A percentile compares a stretch with the other conserved stretches of the same genome.
Evolutionary conservation across 805 yeast species (phyloP).

Genomic region (Alloascoidea africana): DNA sequence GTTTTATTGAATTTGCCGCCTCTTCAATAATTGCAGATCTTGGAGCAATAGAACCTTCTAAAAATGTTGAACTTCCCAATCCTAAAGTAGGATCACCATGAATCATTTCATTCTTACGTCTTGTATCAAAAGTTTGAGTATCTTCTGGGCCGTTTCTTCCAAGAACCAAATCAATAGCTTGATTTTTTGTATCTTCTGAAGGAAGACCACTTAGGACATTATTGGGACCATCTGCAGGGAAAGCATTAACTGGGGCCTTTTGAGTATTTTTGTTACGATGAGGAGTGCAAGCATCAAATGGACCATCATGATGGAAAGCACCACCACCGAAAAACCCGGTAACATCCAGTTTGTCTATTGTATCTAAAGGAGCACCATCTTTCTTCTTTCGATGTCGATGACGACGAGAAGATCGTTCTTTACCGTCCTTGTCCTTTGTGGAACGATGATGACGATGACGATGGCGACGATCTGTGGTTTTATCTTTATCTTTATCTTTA

Average conservation of each 20-base stretch:
- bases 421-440: constrained; percentile 9
- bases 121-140: constrained; percentile 48
- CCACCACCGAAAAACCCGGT: constrained; percentile 88
- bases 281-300: constrained; percentile 97
- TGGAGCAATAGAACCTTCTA: constrained; percentile 77
- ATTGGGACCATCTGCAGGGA: constrained; percentile 93
- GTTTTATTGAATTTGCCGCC: constrained; percentile 6
- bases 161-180: constrained; percentile 61
- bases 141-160: constrained; percentile 49
- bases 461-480: too few relatives aligned
- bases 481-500: constrained; percentile 1
- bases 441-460: constrained; percentile 20
- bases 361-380: constrained; percentile 68
- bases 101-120: constrained; percentile 48
- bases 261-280: constrained; percentile 63
- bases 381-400: constrained; percentile 26
- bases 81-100: constrained; percentile 86
- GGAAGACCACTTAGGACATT: constrained; percentile 61
- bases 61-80: constrained; percentile 71
- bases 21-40: constrained; percentile 21
- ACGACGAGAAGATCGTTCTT: constrained; percentile 6
- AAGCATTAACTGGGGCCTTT: constrained; percentile 86
- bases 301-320: constrained; percentile 97
- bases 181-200: constrained; percentile 29
- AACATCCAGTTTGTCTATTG: constrained; percentile 90